Base-by-base conservation (phyloP, 139 green algal species). In the Chlamydomonas sp. region DNA sequence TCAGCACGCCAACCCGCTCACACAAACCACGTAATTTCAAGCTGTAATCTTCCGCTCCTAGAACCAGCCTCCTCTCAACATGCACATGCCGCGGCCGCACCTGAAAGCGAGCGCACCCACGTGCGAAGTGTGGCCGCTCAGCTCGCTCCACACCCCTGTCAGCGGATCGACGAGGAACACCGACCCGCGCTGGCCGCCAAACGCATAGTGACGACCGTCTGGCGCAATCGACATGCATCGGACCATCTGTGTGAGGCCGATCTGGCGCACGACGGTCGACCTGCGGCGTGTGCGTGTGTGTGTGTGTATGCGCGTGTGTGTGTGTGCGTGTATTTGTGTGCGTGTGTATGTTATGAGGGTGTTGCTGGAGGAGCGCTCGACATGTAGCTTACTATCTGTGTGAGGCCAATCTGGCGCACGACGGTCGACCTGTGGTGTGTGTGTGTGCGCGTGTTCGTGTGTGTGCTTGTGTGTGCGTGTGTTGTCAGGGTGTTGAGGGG, bases 311-410 rank as follows among this genome's bases (percentile, higher is more conserved):
- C n/a, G n/a, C n/a, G n/a, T n/a, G n/a, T n/a, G n/a, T n/a, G n/a
- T n/a, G n/a, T n/a, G 43, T 54, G 43, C 20, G 43, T 13, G 43
- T 54, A 54, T 54, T 54, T 13, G 43, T 54, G 43, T 26, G 43
- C 16, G 43, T 54, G n/a, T n/a, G n/a, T n/a, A n/a, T n/a, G n/a
- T n/a, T n/a, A n/a, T n/a, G n/a, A n/a, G n/a, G n/a, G n/a, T n/a
- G n/a, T n/a, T n/a, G n/a, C n/a, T n/a, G n/a, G n/a, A n/a, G 58
- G 48, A 1, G 64, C 54, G 2, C 67, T 3, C 2, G 65, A 33
- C 48, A 81, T 34, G 28, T 48, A 73, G 3, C 75, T 48, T 4
- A 77, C 67, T 70, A 81, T 73, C 49, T 81, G 70, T 6, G 58
- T 71, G 22, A 75, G n/a, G 1, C 29, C 33, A 1, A 81, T 34